Evolutionary conservation across 495 filamentous ascomycete genomes (phyloP).

Genomic region (Podospora anserina): DNA sequence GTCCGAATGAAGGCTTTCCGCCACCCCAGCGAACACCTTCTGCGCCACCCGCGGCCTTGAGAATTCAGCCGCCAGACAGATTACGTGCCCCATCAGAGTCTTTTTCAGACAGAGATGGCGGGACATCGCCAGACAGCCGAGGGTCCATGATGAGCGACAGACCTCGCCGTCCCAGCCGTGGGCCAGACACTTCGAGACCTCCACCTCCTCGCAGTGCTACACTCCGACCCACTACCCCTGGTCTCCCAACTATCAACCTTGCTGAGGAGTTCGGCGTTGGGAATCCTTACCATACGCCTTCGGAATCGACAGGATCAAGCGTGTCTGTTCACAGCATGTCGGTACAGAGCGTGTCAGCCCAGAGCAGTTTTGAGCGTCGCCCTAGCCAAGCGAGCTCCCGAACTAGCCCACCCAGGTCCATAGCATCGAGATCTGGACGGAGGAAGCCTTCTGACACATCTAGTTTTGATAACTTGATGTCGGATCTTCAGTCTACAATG

Average conservation of each 20-base stretch:
- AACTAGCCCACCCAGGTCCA: conserved; percentile 58
- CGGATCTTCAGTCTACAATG: conserved; percentile 52
- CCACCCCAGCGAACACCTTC: conserved; percentile 46
- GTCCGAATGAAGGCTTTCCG: conserved; percentile 35
- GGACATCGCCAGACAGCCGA: conserved; percentile 17
- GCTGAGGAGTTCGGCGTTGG: conserved; percentile 51
- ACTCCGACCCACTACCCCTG: conserved; percentile 33
- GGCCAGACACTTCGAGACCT: conserved; percentile 46
- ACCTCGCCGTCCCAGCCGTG: conserved; percentile 44
- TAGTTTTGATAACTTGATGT: conserved; percentile 49
- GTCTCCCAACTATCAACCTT: conserved; percentile 46
- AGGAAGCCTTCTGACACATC: conserved; percentile 40
- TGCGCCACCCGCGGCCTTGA: conserved; percentile 33
- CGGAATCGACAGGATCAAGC: conserved; percentile 66
- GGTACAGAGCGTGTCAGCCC: conserved; percentile 43
- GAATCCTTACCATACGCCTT: conserved; percentile 59
- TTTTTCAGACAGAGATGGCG: conserved; percentile 11
- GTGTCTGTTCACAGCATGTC: conserved; percentile 26
- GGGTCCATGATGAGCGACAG: conserved; percentile 27
- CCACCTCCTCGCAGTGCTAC: conserved; percentile 49
- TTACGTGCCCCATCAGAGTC: conserved; percentile 34
- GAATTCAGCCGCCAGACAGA: conserved; percentile 31
- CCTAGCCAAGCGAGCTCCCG: conserved; percentile 66
- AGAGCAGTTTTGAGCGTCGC: conserved; percentile 46
- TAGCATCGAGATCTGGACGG: conserved; percentile 34